A percentile compares a stretch with the other conserved stretches of the same genome.
Evolutionary conservation across 2,329 filamentous ascomycete species (phyloP).

Genomic region (Penicillium corylophilum): DNA sequence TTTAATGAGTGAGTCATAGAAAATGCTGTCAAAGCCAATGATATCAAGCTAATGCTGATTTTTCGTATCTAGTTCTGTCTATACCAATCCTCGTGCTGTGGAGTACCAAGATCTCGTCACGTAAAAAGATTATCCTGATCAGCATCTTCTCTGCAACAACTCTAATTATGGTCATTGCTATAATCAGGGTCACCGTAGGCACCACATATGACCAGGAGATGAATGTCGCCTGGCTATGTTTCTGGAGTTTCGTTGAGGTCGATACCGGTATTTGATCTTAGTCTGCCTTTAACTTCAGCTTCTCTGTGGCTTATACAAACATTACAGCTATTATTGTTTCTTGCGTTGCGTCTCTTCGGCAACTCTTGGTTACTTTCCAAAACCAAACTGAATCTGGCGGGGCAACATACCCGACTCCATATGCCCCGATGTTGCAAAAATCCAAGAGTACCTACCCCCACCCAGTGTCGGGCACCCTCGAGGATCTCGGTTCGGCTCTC

Average conservation of each 20-base stretch:
- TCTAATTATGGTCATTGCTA: constrained; percentile 15
- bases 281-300: rapidly evolving
- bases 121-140: constrained; percentile 14
- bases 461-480: background rate
- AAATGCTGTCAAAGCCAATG: background rate
- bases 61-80: constrained; percentile 11
- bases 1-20: constrained; percentile 13
- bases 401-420: background rate
- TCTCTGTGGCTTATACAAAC: background rate
- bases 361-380: constrained; percentile 14
- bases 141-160: constrained; percentile 19
- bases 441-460: background rate
- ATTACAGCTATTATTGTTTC: constrained; percentile 14
- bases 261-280: constrained; percentile 8
- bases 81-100: constrained; percentile 18
- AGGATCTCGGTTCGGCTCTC: background rate
- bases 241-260: constrained; percentile 21
- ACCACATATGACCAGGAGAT: constrained; percentile 9
- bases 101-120: constrained; percentile 11
- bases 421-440: background rate
- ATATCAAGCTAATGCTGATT: background rate
- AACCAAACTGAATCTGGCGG: constrained; percentile 1
- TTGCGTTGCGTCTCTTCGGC: constrained; percentile 16
- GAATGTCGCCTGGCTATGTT: constrained; percentile 19
- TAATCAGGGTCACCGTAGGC: constrained; percentile 15